phyloP scores from a whole-genome alignment of 805 yeast species.

The Candida ovalis region DNA sequence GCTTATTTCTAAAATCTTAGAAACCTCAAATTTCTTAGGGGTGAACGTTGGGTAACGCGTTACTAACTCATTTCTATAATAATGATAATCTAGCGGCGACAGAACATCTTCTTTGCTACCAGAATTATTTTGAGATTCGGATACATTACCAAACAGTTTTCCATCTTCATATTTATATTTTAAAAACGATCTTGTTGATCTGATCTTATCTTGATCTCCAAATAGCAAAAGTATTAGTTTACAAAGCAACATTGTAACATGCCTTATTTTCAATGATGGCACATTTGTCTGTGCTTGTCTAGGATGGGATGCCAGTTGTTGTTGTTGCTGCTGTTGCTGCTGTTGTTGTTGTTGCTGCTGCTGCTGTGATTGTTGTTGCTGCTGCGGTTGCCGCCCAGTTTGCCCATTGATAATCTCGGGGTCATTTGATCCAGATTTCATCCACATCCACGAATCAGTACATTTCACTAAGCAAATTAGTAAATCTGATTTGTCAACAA shows the following conservation, averaged over 20 bases:
- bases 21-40: constrained; percentile 47
- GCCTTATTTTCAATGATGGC: constrained; percentile 45
- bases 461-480: constrained; percentile 42
- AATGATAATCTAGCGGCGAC: constrained; percentile 82
- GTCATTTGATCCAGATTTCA: constrained; percentile 23
- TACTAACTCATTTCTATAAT: constrained; percentile 68
- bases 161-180: constrained; percentile 35
- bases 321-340: constrained; percentile 16
- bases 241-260: constrained; percentile 49
- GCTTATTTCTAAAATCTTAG: constrained; percentile 39
- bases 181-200: constrained; percentile 44
- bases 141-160: background rate
- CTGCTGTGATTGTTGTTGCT: background rate
- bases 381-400: constrained; percentile 1
- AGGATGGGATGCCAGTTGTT: constrained; percentile 12
- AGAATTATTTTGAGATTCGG: constrained; percentile 1
- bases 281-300: constrained; percentile 5
- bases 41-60: constrained; percentile 72
- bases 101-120: constrained; percentile 33
- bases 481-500: constrained; percentile 32
- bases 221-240: constrained; percentile 55
- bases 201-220: constrained; percentile 48
- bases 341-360: constrained; percentile 8
- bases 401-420: constrained; percentile 10
- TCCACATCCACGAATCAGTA: constrained; percentile 69